Evolutionary conservation across 495 filamentous ascomycete species (phyloP).

Genomic region (Pyrenopolyporus hunteri): DNA sequence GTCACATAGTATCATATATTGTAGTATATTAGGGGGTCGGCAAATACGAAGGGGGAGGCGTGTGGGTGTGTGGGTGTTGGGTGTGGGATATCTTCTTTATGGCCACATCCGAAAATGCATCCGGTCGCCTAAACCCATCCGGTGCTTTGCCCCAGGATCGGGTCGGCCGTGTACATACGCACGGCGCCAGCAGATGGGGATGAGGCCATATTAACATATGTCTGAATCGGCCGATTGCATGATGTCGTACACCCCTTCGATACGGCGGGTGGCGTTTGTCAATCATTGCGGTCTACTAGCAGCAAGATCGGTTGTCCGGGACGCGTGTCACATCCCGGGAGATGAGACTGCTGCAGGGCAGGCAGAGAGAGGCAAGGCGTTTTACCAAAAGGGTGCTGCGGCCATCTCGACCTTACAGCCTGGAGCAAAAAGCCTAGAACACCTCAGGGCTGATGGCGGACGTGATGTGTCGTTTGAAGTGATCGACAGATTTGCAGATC

Average conservation of each 20-base stretch:
- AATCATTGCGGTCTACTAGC: conserved; percentile 19
- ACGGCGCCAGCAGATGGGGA: conserved; percentile 31
- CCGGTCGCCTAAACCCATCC: conserved; percentile 34
- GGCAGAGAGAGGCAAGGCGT: conserved; percentile 1
- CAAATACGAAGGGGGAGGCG: conserved; percentile 32
- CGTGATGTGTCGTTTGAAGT: conserved; percentile 31
- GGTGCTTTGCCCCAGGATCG: conserved; percentile 25
- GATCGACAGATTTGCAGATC: conserved; percentile 40
- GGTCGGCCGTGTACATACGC: conserved; percentile 29
- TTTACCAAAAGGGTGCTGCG: conserved; percentile 20
- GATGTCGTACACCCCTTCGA: conserved; percentile 36
- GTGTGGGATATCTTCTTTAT: conserved; percentile 23
- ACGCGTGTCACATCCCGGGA: conserved; percentile 22
- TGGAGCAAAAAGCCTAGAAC: conserved; percentile 33
- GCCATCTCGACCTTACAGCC: conserved; percentile 6
- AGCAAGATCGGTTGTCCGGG: conserved; percentile 19
- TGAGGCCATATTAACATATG: conserved; percentile 30
- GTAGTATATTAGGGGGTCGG: conserved; percentile 33
- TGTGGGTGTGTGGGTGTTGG: conserved; percentile 5
- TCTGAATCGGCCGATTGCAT: conserved; percentile 41
- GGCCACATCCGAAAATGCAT: conserved; percentile 36
- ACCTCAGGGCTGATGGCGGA: conserved; percentile 33
- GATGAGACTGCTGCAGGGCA: conserved; percentile 21
- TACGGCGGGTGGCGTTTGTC: conserved; percentile 35
- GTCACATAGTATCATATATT: conserved; percentile 28